A percentile compares a stretch with the other conserved stretches of the same genome.
These are phyloP conservation scores for Cercis canadensis DNA, from an alignment of 306 rosid species.

Conservation along the genomic window DNA sequence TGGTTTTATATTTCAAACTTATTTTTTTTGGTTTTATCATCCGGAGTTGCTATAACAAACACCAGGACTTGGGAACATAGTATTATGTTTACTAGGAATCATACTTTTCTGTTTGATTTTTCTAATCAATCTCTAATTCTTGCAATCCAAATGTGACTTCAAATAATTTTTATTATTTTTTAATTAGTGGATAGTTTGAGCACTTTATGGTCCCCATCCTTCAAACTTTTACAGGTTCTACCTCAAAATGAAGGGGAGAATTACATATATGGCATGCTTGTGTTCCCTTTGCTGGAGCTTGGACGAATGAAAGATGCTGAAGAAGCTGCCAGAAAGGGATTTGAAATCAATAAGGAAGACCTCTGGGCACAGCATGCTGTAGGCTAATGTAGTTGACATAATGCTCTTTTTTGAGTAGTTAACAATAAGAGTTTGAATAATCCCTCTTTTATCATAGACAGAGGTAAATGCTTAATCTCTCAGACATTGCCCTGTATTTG, in stretches of 20 bases:
- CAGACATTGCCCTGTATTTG: no score
- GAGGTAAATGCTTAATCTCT: neutral
- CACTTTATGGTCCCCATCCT: neutral
- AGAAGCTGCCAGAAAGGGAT: constrained; percentile 77
- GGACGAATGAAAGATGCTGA: constrained; percentile 78
- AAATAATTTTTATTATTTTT: constrained; percentile 19
- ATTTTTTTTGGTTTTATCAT: no score
- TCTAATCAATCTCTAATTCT: constrained; percentile 4
- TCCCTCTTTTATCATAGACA: neutral
- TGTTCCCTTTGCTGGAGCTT: constrained; percentile 89
- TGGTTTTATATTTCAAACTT: neutral
- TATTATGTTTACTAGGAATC: constrained; percentile 5
- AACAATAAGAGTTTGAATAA: constrained; percentile 17
- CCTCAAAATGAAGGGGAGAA: constrained; percentile 68
- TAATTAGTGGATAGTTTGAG: neutral
- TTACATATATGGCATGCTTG: constrained; percentile 83
- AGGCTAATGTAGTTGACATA: constrained; percentile 40
- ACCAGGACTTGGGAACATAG: neutral
- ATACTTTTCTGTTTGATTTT: neutral
- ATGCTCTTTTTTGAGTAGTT: constrained; percentile 9
- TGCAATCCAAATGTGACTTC: neutral
- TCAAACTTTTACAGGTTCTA: constrained; percentile 61
- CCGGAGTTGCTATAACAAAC: neutral
- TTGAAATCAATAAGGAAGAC: constrained; percentile 71
- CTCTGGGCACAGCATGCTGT: constrained; percentile 90